Conservation (phyloP, 2,329 filamentous ascomycete genomes). For the Thelonectria blattea region DNA sequence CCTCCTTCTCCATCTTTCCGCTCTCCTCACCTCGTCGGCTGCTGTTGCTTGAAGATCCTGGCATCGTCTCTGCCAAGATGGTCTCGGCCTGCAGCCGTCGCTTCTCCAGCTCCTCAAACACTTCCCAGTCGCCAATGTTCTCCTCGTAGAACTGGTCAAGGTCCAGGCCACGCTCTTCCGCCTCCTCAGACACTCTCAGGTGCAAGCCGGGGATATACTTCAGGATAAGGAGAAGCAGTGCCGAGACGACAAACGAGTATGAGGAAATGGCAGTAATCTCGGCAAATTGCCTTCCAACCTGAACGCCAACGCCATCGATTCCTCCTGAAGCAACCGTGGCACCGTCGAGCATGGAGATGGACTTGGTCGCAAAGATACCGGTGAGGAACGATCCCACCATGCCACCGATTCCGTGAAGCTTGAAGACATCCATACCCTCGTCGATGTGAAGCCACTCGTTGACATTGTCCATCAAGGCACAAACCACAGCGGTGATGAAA, state of each 20-base stretch:
- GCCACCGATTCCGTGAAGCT: constrained; percentile 64
- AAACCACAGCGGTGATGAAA: constrained; percentile 54
- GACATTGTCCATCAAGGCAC: constrained; percentile 52
- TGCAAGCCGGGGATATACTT: constrained; percentile 25
- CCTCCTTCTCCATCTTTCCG: constrained; percentile 8
- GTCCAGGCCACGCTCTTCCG: constrained; percentile 22
- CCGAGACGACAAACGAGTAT: constrained; percentile 19
- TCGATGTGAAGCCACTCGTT: constrained; percentile 61
- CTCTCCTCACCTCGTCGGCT: constrained; percentile 11
- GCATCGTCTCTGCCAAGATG: constrained; percentile 3
- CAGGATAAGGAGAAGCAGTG: constrained; percentile 17
- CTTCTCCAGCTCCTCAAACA: constrained; percentile 18
- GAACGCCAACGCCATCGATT: constrained; percentile 21
- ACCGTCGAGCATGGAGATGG: constrained; percentile 59
- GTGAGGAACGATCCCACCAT: constrained; percentile 62
- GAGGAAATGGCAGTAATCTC: constrained; percentile 25
- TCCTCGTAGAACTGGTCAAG: constrained; percentile 24
- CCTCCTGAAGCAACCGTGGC: constrained; percentile 38
- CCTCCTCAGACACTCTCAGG: constrained; percentile 22
- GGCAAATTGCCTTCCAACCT: constrained; percentile 21
- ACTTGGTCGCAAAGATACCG: constrained; percentile 59
- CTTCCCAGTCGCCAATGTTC: constrained; percentile 24
- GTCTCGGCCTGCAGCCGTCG: not conserved
- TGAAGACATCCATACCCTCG: constrained; percentile 65
- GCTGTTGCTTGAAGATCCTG: constrained; percentile 13